Evolutionary conservation across 75 land plant genomes (phyloP).

Genomic region (Pinus albicaulis): DNA sequence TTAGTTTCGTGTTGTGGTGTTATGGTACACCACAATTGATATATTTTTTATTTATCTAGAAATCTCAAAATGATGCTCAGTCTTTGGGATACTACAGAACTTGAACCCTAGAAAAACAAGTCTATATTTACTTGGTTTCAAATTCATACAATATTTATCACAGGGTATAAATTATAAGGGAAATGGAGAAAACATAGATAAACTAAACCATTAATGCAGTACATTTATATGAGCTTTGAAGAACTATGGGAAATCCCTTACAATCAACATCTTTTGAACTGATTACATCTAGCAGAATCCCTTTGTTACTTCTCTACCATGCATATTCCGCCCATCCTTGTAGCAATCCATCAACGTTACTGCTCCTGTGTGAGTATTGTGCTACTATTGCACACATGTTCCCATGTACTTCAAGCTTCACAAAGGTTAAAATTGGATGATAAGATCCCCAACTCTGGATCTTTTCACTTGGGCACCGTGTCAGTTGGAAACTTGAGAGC

Average conservation of each 20-base stretch:
- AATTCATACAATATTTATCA: not conserved
- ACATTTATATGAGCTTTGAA: not conserved
- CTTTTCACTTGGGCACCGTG: conserved; percentile 80
- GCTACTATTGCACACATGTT: conserved; percentile 88
- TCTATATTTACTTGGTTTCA: not conserved
- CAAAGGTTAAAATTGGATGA: conserved; percentile 81
- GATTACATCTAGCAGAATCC: conserved; percentile 59
- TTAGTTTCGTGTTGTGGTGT: too few species aligned
- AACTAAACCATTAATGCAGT: not conserved
- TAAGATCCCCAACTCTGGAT: conserved; percentile 78
- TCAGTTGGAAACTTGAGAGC: conserved; percentile 51
- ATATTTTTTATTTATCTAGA: not conserved
- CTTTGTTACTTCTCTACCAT: conserved; percentile 93
- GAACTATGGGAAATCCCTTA: not conserved
- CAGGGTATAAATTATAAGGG: not conserved
- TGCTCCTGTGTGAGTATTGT: conserved; percentile 87
- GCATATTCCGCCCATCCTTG: conserved; percentile 97
- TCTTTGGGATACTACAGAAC: not conserved
- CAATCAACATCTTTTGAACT: not conserved
- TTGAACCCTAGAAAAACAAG: not conserved
- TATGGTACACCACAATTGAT: too few species aligned
- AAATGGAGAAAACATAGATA: not conserved
- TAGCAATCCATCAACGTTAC: conserved; percentile 82
- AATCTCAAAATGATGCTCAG: not conserved
- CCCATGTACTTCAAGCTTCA: conserved; percentile 84